Conservation (phyloP, 1,284 basidiomycete genomes). For the Rhodotorula sp. region DNA sequence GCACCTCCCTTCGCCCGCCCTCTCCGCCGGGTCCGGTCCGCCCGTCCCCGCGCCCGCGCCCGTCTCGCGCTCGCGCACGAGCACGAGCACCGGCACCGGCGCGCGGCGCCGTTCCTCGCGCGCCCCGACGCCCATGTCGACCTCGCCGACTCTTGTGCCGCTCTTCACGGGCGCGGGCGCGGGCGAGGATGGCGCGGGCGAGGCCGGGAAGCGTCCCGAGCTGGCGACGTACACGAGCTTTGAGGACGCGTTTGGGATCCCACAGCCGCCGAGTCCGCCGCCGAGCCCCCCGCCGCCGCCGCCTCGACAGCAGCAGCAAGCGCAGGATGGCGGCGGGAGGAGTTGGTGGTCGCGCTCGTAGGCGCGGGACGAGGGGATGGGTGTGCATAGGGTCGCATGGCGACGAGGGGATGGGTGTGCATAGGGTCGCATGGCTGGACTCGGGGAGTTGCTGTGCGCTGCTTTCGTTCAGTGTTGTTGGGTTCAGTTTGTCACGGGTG, state of each 20-base stretch:
- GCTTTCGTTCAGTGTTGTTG: not conserved
- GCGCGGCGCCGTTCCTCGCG: not conserved
- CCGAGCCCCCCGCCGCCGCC: not conserved
- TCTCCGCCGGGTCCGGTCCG: too few species aligned
- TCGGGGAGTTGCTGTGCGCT: not conserved
- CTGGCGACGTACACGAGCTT: constrained; percentile 16
- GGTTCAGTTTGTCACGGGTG: not conserved
- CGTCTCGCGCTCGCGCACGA: too few species aligned
- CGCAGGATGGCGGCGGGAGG: not conserved
- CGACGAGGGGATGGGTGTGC: too few species aligned
- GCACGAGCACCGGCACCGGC: not conserved
- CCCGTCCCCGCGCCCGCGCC: too few species aligned
- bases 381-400: too few species aligned
- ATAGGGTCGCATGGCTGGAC: too few species aligned
- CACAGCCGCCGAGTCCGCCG: constrained; percentile 11
- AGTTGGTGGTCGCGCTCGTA: constrained; percentile 14
- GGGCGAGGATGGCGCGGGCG: not conserved
- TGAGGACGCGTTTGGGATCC: constrained; percentile 21
- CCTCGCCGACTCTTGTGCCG: not conserved
- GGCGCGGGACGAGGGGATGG: too few species aligned
- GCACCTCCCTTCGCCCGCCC: too few species aligned
- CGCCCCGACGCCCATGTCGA: not conserved
- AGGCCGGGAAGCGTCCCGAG: constrained; percentile 1
- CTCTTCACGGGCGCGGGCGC: too few species aligned
- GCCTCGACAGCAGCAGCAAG: not conserved